Base-by-base conservation (phyloP, 768 basidiomycete species). In the Tulasnella sp. region DNA sequence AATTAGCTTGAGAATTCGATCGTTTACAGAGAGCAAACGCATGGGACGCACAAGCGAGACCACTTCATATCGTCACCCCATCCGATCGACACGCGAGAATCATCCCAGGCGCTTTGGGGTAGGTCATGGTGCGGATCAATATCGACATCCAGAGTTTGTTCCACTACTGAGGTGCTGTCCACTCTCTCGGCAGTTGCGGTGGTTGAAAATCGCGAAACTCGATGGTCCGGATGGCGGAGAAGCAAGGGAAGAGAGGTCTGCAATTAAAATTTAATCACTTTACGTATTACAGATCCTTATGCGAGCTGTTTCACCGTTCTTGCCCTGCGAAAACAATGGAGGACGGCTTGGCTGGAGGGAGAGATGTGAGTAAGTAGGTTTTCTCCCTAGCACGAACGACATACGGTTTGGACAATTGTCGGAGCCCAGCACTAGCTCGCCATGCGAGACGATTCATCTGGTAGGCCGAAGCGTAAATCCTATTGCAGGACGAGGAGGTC, bases 21-120 rank as follows among this genome's bases (percentile, higher is more conserved):
- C 44, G 75, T 67, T 44, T 39, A 20, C 29, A 35, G 26, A 37
- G 20, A 61, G 46, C 72, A 18, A 74, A 61, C 7, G 10, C 67
- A 23, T 15, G 23, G 42, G 40, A 87, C 92, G 80, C 83, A 95
- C 94, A 92, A 96, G 84, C 90, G 86, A 3, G 93, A 93, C 89
- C 90, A 92, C 1, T 86, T 88, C 78, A 87, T 86, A 35, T 67
- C 77, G 13, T 89, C 88, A 79, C 92, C 87, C 93, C 94, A 95
- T 5, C 91, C 88, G 46, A 95, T 85, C 10, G 90, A 87, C 3
- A 94, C 89, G 80, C 90, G 89, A 13, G 83, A 84, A 26, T 88
- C 90, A 79, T 91, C 90, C 67, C 70, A 77, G 18, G 61, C 77
- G 23, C 69, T 40, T 44, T 70, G 67, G n/a, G 77, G 77, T 3